These are phyloP conservation scores for Xylaria flabelliformis DNA, from an alignment of 495 filamentous ascomycete species.

Conservation along the genomic window DNA sequence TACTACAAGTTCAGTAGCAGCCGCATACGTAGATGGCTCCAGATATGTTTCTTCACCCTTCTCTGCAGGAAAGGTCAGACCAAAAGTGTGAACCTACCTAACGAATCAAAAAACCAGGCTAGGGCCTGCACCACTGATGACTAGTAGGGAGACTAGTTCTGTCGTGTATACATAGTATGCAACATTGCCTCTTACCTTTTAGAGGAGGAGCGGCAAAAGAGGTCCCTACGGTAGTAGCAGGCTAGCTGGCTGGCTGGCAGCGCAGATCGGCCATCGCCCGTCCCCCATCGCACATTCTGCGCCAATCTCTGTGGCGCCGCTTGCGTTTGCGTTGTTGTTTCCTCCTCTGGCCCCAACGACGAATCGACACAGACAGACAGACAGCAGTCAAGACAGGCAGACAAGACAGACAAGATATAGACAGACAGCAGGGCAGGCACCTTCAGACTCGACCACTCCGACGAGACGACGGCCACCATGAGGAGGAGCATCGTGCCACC, in stretches of 20 bases:
- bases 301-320: neutral
- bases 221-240: neutral
- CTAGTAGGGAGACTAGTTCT: constrained; percentile 10
- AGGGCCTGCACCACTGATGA: constrained; percentile 13
- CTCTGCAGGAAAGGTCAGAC: neutral
- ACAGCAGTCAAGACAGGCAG: too few relatives aligned
- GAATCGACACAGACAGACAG: too few relatives aligned
- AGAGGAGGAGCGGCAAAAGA: neutral
- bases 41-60: neutral
- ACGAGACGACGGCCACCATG: constrained; percentile 25
- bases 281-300: neutral
- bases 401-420: too few relatives aligned
- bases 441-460: neutral
- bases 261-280: constrained; percentile 13
- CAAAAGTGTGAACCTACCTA: neutral
- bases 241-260: neutral
- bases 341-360: neutral
- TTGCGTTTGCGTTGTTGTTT: neutral
- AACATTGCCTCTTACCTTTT: neutral
- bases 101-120: constrained; percentile 1
- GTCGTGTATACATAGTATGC: neutral
- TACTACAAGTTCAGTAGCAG: neutral
- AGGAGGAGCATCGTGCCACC: constrained; percentile 18
- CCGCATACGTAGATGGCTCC: constrained; percentile 10
- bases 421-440: constrained; percentile 1